Percentiles rank a stretch among this genome's conserved stretches.
Conservation (phyloP, 2,329 filamentous ascomycete genomes). For the Cytospora piceicola region DNA sequence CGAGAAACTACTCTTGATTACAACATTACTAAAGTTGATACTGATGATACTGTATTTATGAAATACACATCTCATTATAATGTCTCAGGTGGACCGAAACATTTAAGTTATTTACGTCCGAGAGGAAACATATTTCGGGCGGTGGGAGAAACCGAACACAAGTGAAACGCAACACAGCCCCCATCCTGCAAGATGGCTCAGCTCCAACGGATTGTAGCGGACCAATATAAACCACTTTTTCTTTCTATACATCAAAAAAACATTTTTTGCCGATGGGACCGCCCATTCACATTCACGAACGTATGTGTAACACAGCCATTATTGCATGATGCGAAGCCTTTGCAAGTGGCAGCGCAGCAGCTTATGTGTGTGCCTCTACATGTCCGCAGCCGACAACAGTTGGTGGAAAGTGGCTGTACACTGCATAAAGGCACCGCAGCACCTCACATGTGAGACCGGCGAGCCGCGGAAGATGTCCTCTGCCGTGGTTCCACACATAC, state of each 20-base stretch:
- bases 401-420: background rate
- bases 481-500: background rate
- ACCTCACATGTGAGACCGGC: background rate
- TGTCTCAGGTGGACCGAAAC: background rate
- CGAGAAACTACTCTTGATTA: too few relatives aligned
- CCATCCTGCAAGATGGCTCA: background rate
- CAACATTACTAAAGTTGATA: background rate
- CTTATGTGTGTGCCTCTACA: too few relatives aligned
- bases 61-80: background rate
- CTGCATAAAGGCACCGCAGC: background rate
- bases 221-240: background rate
- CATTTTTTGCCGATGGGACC: too few relatives aligned
- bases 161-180: background rate
- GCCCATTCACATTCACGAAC: too few relatives aligned
- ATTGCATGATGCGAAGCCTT: too few relatives aligned
- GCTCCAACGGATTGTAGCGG: background rate
- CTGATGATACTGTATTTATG: background rate
- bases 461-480: too few relatives aligned
- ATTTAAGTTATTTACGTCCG: background rate
- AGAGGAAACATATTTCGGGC: background rate
- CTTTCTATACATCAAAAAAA: too few relatives aligned
- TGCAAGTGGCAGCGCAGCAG: too few relatives aligned
- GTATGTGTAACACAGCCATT: too few relatives aligned
- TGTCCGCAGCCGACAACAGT: too few relatives aligned
- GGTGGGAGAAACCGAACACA: background rate